phyloP scores from a whole-genome alignment of 2,329 filamentous ascomycete species.

The Colletotrichum destructivum region DNA sequence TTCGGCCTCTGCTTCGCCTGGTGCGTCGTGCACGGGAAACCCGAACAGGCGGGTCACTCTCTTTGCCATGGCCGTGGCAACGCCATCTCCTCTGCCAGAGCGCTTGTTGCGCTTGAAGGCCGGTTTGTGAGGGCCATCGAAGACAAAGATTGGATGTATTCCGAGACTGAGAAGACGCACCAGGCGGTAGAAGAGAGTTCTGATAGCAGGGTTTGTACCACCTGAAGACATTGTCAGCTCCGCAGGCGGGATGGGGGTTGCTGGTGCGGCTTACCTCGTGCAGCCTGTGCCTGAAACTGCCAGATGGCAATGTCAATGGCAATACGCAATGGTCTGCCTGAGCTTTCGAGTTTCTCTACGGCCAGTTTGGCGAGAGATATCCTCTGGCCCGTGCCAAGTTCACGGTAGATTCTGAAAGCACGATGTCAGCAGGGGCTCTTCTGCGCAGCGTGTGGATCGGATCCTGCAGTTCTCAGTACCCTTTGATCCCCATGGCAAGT shows the following conservation, averaged over 20 bases:
- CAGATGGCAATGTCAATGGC: conserved; percentile 97
- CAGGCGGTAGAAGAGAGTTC: conserved; percentile 94
- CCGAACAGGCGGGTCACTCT: conserved; percentile 87
- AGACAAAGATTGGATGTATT: conserved; percentile 92
- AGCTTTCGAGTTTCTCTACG: conserved; percentile 80
- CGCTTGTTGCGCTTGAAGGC: conserved; percentile 90
- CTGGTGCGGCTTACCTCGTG: conserved; percentile 68
- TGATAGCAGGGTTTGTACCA: conserved; percentile 89
- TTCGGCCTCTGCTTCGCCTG: conserved; percentile 96
- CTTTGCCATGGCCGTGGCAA: conserved; percentile 84
- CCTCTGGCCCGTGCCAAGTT: conserved; percentile 86
- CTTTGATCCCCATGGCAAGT: conserved; percentile 75
- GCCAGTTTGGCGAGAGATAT: conserved; percentile 88
- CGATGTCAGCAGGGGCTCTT: conserved; percentile 32
- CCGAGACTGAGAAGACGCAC: conserved; percentile 81
- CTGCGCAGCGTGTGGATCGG: conserved; percentile 27
- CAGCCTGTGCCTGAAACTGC: conserved; percentile 94
- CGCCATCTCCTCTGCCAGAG: conserved; percentile 74
- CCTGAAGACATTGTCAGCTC: conserved; percentile 60
- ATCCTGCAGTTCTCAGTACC: conserved; percentile 56
- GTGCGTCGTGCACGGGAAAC: conserved; percentile 87
- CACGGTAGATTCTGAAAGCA: conserved; percentile 83
- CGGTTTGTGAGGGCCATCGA: conserved; percentile 89
- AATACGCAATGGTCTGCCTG: conserved; percentile 82
- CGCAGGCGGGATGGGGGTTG: neutral